These are phyloP conservation scores for Fusarium humuli DNA, from an alignment of 2,329 filamentous ascomycete species.

Conservation along the genomic window DNA sequence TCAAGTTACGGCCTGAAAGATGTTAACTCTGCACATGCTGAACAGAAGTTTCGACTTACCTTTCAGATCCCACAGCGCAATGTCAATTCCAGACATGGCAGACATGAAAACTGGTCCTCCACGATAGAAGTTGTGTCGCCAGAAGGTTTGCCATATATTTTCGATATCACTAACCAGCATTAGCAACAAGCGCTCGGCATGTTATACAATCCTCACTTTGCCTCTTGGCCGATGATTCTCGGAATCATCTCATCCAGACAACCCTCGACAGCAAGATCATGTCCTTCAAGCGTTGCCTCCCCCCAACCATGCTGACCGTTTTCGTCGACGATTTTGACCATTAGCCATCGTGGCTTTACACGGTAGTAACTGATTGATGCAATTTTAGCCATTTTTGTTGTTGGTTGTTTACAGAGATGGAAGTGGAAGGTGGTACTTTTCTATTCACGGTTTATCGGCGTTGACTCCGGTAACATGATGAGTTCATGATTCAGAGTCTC, in stretches of 20 bases:
- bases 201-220: slow-evolving; percentile 64
- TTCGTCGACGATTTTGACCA: slow-evolving; percentile 80
- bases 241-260: slow-evolving; percentile 74
- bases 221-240: slow-evolving; percentile 74
- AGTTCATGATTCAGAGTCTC: not conserved
- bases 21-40: not conserved
- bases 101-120: slow-evolving; percentile 86
- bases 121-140: slow-evolving; percentile 78
- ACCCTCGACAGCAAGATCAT: slow-evolving; percentile 79
- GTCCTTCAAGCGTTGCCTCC: slow-evolving; percentile 79
- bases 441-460: not conserved
- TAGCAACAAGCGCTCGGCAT: rapidly evolving
- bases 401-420: rapidly evolving
- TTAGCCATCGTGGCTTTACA: slow-evolving; percentile 80
- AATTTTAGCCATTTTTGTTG: slow-evolving; percentile 48
- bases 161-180: slow-evolving; percentile 72
- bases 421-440: not conserved
- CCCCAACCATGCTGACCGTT: slow-evolving; percentile 76
- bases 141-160: slow-evolving; percentile 81
- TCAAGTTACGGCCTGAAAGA: slow-evolving; percentile 58
- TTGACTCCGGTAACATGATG: not conserved
- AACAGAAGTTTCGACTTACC: slow-evolving; percentile 41
- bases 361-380: slow-evolving; percentile 75
- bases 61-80: slow-evolving; percentile 84
- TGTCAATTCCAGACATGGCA: slow-evolving; percentile 80